These are phyloP conservation scores for Metarhizium brunneum DNA, from an alignment of 2,329 filamentous ascomycete species.

Conservation along the genomic window DNA sequence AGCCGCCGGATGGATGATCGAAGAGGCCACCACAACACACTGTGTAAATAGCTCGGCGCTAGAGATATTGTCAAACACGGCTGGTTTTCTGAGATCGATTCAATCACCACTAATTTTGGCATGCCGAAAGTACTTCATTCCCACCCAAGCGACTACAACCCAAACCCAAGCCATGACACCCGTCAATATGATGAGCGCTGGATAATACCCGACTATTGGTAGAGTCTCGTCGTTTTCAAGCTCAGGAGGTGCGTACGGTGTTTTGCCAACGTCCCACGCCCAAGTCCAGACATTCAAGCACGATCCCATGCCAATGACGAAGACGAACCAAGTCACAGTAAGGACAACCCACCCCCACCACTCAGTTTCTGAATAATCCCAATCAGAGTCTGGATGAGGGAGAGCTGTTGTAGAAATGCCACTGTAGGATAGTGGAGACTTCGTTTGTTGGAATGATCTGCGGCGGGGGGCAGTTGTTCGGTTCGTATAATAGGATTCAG, in stretches of 20 bases:
- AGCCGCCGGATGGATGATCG: background rate
- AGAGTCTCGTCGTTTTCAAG: conserved; percentile 90
- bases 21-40: background rate
- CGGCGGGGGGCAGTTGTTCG: conserved; percentile 33
- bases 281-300: conserved; percentile 94
- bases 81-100: conserved; percentile 6
- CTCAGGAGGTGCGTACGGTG: conserved; percentile 89
- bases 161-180: conserved; percentile 98
- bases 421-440: conserved; percentile 50
- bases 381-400: conserved; percentile 45
- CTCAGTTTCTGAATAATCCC: conserved; percentile 91
- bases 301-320: conserved; percentile 93
- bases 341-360: conserved; percentile 98
- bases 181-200: conserved; percentile 84
- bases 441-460: conserved; percentile 41
- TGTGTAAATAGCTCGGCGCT: background rate
- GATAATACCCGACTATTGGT: conserved; percentile 95
- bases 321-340: conserved; percentile 85
- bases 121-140: conserved; percentile 99
- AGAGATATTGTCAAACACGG: background rate
- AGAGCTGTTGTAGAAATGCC: conserved; percentile 41
- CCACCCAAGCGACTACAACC: conserved; percentile 95
- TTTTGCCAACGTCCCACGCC: conserved; percentile 98
- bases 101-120: conserved; percentile 72
- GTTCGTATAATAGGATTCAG: conserved; percentile 53